Evolutionary conservation across 345 rosid species (phyloP).

Genomic region (Jatropha curcas): DNA sequence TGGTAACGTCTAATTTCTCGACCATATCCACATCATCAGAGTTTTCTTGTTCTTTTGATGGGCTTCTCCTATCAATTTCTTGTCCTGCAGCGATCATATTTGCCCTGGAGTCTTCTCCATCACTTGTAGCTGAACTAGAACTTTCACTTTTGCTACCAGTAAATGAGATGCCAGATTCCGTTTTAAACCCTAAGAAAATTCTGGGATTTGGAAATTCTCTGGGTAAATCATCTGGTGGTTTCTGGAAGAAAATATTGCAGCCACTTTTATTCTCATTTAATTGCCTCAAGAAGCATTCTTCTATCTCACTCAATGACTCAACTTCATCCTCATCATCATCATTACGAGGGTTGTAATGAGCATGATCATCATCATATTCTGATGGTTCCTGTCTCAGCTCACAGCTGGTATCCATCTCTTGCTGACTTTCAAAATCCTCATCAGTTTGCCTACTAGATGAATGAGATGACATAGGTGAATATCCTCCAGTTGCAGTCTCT

Average conservation of each 20-base stretch:
- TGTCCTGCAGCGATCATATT: slow-evolving; percentile 16
- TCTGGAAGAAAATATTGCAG: slow-evolving; percentile 16
- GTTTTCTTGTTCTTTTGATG: slow-evolving; percentile 22
- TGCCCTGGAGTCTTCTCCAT: slow-evolving; percentile 35
- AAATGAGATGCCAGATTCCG: slow-evolving; percentile 42
- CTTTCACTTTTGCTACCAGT: slow-evolving; percentile 48
- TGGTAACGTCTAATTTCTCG: slow-evolving; percentile 29
- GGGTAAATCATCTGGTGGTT: slow-evolving; percentile 14
- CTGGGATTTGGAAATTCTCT: slow-evolving; percentile 28
- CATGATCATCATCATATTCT: slow-evolving; percentile 50
- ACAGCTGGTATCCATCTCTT: slow-evolving; percentile 75
- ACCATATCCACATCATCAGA: slow-evolving; percentile 29
- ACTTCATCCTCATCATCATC: slow-evolving; percentile 42
- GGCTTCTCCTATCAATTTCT: slow-evolving; percentile 15
- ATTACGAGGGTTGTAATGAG: slow-evolving; percentile 36
- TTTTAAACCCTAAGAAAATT: slow-evolving; percentile 34
- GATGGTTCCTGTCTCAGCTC: slow-evolving; percentile 60
- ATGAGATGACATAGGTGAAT: slow-evolving; percentile 64
- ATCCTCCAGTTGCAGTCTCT: slow-evolving; percentile 58
- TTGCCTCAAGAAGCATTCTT: slow-evolving; percentile 67
- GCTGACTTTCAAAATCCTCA: slow-evolving; percentile 65
- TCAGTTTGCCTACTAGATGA: slow-evolving; percentile 57
- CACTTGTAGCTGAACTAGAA: slow-evolving; percentile 34
- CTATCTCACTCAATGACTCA: slow-evolving; percentile 59
- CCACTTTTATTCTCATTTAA: slow-evolving; percentile 33